Base-by-base conservation (phyloP, 2,329 filamentous ascomycete genomes). In the Ilyonectria robusta region DNA sequence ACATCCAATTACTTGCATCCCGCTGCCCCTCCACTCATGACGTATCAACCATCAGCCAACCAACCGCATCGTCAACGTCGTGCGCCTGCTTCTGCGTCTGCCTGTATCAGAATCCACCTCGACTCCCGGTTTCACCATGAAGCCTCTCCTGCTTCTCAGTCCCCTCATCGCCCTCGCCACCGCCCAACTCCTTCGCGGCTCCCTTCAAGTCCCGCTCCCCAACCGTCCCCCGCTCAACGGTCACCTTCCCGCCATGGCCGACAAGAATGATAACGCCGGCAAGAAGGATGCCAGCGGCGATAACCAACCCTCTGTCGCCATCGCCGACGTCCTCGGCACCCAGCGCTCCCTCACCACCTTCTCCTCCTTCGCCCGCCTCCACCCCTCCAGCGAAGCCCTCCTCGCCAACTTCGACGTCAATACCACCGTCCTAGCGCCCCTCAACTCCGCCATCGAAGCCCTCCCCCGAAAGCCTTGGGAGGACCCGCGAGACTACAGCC, bases 381-480 rank as follows among this genome's bases (percentile, higher is more conserved):
- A 95, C 74, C 87, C 91, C 53, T 82, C 86, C n/a, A 86, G 95
- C 21, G 87, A 89, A 10, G 82, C 84, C 23, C 92, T 93, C 1
- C 88, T 98, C 15, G 88, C 92, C 73, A 88, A 94, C 77, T 80
- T 85, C 1, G 77, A 83, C 1, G 81, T 87, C 65, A 95, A 95
- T 78, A 93, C 93, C 17, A 98, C 94, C 2, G 90, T 98, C 26
- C 89, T 98, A 3, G 95, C 95, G 6, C 96, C 96, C 1, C 84
- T 93, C 60, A 98, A 99, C 84, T 90, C 88, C 19, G 94, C 91
- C 3, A 89, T 99, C 76, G 92, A 93, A 71, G 84, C 81, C 1
- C 84, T 98, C 26, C 93, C 94, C 1, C 87, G 92, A 59, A 98
- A 98, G 80, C 95, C 95, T 0, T 97, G 94, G 94, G 93, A 93